Conservation (phyloP, 2,329 filamentous ascomycete species). For the Paecilomyces sp. region DNA sequence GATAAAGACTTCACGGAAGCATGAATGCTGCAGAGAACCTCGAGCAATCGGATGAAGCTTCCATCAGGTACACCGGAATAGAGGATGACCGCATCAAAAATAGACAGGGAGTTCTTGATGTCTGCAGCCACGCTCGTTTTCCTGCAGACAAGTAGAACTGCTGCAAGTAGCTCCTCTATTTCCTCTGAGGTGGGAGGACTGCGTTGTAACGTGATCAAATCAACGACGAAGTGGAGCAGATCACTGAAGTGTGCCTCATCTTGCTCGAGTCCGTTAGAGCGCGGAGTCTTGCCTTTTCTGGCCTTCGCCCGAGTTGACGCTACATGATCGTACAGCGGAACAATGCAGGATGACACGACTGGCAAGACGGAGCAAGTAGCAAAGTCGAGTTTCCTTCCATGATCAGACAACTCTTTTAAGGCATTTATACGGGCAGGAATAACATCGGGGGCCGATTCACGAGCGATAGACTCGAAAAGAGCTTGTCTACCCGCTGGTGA, state of each 20-base stretch:
- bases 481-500: slow-evolving; percentile 24
- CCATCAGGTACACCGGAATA: slow-evolving; percentile 32
- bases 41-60: slow-evolving; percentile 30
- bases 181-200: slow-evolving; percentile 27
- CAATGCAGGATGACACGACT: slow-evolving; percentile 31
- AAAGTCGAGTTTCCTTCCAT: slow-evolving; percentile 37
- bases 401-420: slow-evolving; percentile 34
- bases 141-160: slow-evolving; percentile 33
- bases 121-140: slow-evolving; percentile 34
- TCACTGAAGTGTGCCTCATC: slow-evolving; percentile 31
- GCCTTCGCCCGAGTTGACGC: slow-evolving; percentile 29
- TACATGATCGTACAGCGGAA: slow-evolving; percentile 31
- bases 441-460: slow-evolving; percentile 26
- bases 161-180: slow-evolving; percentile 27
- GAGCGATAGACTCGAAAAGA: slow-evolving; percentile 30
- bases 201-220: slow-evolving; percentile 36
- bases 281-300: slow-evolving; percentile 27
- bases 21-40: slow-evolving; percentile 38
- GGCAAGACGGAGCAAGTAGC: slow-evolving; percentile 30
- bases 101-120: slow-evolving; percentile 34
- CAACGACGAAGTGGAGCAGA: slow-evolving; percentile 35
- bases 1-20: slow-evolving; percentile 36
- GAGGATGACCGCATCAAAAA: slow-evolving; percentile 37
- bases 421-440: slow-evolving; percentile 32
- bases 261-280: slow-evolving; percentile 21